Evolutionary conservation across 2,329 filamentous ascomycete species (phyloP).

Genomic region (Scortechinia acanthostroma): DNA sequence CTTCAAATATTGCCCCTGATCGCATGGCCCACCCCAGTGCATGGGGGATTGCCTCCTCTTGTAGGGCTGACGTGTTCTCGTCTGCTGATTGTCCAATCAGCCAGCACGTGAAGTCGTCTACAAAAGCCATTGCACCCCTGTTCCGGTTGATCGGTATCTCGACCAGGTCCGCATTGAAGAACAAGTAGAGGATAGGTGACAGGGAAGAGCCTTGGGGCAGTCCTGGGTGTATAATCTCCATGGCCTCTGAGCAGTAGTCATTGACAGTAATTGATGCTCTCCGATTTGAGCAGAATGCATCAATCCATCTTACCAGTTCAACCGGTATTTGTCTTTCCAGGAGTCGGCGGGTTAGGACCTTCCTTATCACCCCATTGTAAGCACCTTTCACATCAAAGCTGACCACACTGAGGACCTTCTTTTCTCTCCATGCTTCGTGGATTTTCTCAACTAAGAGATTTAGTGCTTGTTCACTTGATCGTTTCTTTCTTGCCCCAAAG

Average conservation of each 20-base stretch:
- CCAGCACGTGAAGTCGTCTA: slow-evolving; percentile 7
- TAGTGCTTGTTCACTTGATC: not conserved
- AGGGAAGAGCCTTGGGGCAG: not conserved
- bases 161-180: not conserved
- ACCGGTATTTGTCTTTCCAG: not conserved
- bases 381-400: not conserved
- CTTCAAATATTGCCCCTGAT: slow-evolving; percentile 15
- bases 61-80: slow-evolving; percentile 11
- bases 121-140: not conserved
- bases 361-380: not conserved
- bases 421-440: not conserved
- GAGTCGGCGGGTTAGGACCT: not conserved
- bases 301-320: not conserved
- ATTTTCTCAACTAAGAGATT: not conserved
- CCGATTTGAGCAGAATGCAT: not conserved
- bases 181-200: not conserved
- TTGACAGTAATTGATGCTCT: not conserved
- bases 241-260: not conserved
- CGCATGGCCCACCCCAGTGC: slow-evolving; percentile 13
- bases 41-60: slow-evolving; percentile 13
- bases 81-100: slow-evolving; percentile 9
- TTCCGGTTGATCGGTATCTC: not conserved
- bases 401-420: not conserved
- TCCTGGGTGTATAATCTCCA: not conserved
- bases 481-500: not conserved